Base-by-base conservation (phyloP, 805 yeast species). In the Diddensiella santjacobensis region DNA sequence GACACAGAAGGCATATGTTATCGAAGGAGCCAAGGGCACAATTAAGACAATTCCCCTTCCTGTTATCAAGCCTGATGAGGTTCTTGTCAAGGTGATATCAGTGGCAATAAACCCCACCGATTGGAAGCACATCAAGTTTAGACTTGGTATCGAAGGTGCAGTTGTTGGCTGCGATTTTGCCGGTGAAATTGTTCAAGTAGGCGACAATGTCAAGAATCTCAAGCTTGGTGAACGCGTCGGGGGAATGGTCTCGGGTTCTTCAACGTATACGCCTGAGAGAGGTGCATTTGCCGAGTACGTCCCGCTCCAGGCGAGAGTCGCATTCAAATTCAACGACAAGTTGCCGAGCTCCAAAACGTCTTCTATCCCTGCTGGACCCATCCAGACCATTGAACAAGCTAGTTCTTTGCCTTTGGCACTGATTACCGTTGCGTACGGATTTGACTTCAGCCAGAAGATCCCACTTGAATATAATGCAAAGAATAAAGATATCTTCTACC, bases 21-120 rank as follows among this genome's bases (percentile, higher is more conserved):
- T 41, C 35, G 36, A 40, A 3, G 49, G 46, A 43, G 39, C 22
- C 10, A 22, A 36, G 11, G 52, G 39, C 4, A 36, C 15, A 3
- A 35, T 49, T 17, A 17, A 49, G 40, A 30, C 22, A 30, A 35
- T 47, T 18, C 30, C 50, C 22, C 37, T 47, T 10, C 46, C 47
- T 26, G 23, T 15, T 5, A 30, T 33, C 22, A 29, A 38, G 3
- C 64, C 61, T 26, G 61, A 59, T 22, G 68, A 73, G 49, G 58
- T 81, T 10, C 61, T 81, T 13, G 62, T 84, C 45, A 73, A 78
- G 59, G 70, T 78, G 2, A 62, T 64, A 19, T 79, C 86, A 4
- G 75, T 64, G 46, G 87, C 84, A 1, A 71, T 74, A 37, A 84
- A 84, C 58, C 89, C 89, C 38, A 78, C 84, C 4, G 90, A 84